A percentile compares a stretch with the other conserved stretches of the same genome.
These are phyloP conservation scores for Ascochyta fabae DNA, from an alignment of 2,329 filamentous ascomycete genomes.

Conservation along the genomic window DNA sequence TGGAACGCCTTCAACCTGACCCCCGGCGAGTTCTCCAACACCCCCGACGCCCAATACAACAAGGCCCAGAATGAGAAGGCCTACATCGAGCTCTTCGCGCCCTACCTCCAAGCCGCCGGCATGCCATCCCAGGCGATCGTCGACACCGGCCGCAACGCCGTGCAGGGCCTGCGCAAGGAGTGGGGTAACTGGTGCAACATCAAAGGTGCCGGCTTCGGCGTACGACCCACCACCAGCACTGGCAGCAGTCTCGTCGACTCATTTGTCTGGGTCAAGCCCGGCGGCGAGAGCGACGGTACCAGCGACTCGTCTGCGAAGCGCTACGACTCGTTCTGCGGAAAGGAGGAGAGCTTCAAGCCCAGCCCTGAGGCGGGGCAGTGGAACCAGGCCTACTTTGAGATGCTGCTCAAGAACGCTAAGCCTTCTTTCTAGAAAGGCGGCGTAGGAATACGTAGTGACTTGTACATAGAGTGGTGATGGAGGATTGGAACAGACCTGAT, in stretches of 20 bases:
- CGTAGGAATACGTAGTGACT: neutral
- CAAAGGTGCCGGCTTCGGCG: conserved; percentile 68
- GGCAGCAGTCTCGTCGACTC: conserved; percentile 65
- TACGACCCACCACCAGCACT: conserved; percentile 65
- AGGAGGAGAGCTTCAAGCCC: conserved; percentile 63
- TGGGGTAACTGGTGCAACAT: conserved; percentile 74
- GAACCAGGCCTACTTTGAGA: conserved; percentile 61
- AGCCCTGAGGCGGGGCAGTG: conserved; percentile 73
- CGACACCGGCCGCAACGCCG: conserved; percentile 66
- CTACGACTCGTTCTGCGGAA: conserved; percentile 65
- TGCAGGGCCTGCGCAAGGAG: conserved; percentile 52
- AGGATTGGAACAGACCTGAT: neutral
- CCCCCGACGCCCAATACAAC: conserved; percentile 45
- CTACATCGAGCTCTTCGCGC: conserved; percentile 60
- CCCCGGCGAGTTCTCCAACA: conserved; percentile 47
- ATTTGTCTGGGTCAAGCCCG: conserved; percentile 76
- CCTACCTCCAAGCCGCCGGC: conserved; percentile 56
- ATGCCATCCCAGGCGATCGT: conserved; percentile 63
- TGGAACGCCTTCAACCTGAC: conserved; percentile 62
- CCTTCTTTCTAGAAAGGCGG: conserved; percentile 38
- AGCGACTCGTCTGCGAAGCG: conserved; percentile 52
- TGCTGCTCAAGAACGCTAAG: conserved; percentile 48
- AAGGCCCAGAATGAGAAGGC: conserved; percentile 60
- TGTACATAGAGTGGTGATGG: neutral
- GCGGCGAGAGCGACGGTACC: conserved; percentile 62